These are phyloP conservation scores for Pseudocercospora cruenta DNA, from an alignment of 2,329 filamentous ascomycete species.

Conservation along the genomic window DNA sequence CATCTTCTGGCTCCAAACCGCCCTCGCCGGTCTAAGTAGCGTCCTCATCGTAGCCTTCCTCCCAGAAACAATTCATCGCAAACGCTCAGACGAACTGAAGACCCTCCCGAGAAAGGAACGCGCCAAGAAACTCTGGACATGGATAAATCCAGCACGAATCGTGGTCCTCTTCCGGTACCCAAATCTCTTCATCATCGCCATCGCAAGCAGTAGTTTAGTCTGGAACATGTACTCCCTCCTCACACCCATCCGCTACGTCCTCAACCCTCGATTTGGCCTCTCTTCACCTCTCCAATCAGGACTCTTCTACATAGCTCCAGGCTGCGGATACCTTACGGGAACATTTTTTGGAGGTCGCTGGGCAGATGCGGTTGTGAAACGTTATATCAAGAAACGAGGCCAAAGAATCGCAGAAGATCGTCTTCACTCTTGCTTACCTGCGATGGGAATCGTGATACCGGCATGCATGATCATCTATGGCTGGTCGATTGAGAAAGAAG, in stretches of 20 bases:
- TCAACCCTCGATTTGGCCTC: constrained; percentile 74
- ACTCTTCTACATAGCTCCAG: constrained; percentile 75
- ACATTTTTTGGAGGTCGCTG: constrained; percentile 73
- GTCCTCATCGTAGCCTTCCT: constrained; percentile 67
- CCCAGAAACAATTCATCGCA: constrained; percentile 72
- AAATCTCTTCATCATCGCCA: constrained; percentile 66
- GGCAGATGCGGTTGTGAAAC: constrained; percentile 68
- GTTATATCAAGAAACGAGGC: constrained; percentile 62
- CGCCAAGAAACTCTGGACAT: constrained; percentile 59
- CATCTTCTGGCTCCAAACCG: constrained; percentile 78
- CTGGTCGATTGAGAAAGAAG: constrained; percentile 61
- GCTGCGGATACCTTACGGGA: constrained; percentile 69
- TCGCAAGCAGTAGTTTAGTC: constrained; percentile 66
- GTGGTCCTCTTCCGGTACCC: constrained; percentile 68
- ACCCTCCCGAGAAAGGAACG: constrained; percentile 57
- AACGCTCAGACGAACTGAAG: constrained; percentile 63
- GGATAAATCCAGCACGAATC: constrained; percentile 69
- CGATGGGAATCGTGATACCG: constrained; percentile 62
- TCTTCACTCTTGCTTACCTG: constrained; percentile 61
- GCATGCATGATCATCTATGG: constrained; percentile 69
- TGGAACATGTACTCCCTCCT: constrained; percentile 73
- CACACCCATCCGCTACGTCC: constrained; percentile 65
- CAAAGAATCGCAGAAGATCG: constrained; percentile 69
- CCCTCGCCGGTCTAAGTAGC: constrained; percentile 63
- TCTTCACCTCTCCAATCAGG: constrained; percentile 68